phyloP scores from a whole-genome alignment of 192 early-diverging fungal genomes.

The Rhizophagus sp. region DNA sequence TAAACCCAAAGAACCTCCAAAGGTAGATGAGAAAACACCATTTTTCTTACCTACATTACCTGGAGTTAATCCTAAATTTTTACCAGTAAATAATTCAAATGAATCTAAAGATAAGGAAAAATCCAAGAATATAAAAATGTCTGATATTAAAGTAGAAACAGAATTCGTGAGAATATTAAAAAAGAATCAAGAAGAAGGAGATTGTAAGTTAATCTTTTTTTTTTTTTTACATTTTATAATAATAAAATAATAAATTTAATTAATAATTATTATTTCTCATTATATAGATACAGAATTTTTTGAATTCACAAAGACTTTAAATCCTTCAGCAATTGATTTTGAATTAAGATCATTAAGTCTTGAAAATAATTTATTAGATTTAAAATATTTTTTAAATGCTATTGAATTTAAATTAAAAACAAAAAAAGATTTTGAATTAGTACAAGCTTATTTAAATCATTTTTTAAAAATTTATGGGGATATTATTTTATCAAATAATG shows the following conservation, averaged over 20 bases:
- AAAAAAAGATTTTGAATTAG: constrained; percentile 85
- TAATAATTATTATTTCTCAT: not conserved
- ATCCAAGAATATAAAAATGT: constrained; percentile 36
- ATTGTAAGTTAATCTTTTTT: constrained; percentile 39
- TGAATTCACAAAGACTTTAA: constrained; percentile 70
- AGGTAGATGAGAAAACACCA: constrained; percentile 85
- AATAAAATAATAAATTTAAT: not conserved
- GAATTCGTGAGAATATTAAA: constrained; percentile 63
- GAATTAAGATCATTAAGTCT: constrained; percentile 79
- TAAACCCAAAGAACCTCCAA: constrained; percentile 86
- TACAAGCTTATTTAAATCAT: constrained; percentile 74
- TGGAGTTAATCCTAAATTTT: constrained; percentile 72
- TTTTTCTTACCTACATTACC: constrained; percentile 90
- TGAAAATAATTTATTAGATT: constrained; percentile 61
- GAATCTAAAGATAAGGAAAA: constrained; percentile 44
- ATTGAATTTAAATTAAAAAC: constrained; percentile 58
- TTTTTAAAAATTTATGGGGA: constrained; percentile 84
- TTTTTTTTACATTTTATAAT: not conserved
- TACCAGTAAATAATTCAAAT: constrained; percentile 39
- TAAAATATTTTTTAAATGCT: constrained; percentile 69
- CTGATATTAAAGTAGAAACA: constrained; percentile 55
- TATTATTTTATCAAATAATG: constrained; percentile 63
- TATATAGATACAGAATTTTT: constrained; percentile 61
- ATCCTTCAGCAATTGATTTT: constrained; percentile 82
- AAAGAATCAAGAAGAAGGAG: constrained; percentile 42